Conservation (phyloP, 2,329 filamentous ascomycete genomes). For the Beauveria varroae region DNA sequence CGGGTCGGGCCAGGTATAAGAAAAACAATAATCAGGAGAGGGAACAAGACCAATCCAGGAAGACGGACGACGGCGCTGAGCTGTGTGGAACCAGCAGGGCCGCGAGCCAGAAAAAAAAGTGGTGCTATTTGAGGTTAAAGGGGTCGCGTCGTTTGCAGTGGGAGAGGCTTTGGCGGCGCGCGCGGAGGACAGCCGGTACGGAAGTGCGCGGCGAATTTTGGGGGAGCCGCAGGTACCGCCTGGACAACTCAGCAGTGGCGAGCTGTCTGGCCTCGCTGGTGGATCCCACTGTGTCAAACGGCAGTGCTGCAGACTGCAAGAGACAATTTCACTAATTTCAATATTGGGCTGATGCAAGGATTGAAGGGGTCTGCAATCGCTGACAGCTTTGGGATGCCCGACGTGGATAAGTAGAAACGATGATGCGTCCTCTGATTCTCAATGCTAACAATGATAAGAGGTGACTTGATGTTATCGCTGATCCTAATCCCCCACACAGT, state of each 20-base stretch:
- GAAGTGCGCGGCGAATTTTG: background rate
- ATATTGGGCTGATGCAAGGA: background rate
- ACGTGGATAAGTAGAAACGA: background rate
- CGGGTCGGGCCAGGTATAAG: background rate
- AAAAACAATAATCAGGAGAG: constrained; percentile 8
- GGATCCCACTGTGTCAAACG: background rate
- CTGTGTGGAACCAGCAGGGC: background rate
- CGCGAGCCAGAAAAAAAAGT: constrained; percentile 9
- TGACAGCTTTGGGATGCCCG: background rate
- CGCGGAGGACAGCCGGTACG: background rate
- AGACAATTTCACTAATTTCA: background rate
- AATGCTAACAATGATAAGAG: background rate
- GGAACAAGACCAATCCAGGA: background rate
- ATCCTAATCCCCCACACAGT: background rate
- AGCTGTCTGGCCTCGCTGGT: background rate
- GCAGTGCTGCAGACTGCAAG: background rate
- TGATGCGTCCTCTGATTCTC: background rate
- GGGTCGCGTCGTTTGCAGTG: constrained; percentile 7
- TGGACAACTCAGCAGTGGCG: background rate
- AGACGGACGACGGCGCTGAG: background rate
- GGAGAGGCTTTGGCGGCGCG: background rate
- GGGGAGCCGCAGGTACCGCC: background rate
- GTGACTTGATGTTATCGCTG: background rate
- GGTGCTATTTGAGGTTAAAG: constrained; percentile 6
- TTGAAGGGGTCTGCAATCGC: background rate